These are phyloP conservation scores for Aureobasidium sp. DNA, from an alignment of 2,329 filamentous ascomycete genomes.

Conservation along the genomic window DNA sequence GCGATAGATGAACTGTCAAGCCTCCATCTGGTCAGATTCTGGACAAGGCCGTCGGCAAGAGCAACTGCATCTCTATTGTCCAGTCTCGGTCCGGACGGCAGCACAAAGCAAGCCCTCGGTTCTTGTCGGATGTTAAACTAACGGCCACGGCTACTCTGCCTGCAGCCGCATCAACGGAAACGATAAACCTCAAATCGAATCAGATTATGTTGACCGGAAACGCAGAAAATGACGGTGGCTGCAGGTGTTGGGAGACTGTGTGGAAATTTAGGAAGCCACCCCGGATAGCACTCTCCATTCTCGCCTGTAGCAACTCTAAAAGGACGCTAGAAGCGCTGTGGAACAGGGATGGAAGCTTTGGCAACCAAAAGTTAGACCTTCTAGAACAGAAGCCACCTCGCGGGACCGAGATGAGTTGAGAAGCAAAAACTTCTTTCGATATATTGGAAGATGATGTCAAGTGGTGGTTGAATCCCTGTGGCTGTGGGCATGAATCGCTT, in stretches of 20 bases:
- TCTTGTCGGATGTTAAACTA: not conserved
- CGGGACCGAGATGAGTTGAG: slow-evolving; percentile 2
- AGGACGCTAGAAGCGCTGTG: slow-evolving; percentile 3
- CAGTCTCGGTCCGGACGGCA: not conserved
- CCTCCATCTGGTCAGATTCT: not conserved
- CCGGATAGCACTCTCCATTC: not conserved
- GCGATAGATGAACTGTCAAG: not conserved
- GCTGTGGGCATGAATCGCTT: not conserved
- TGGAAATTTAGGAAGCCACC: slow-evolving; percentile 5
- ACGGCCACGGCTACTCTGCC: not conserved
- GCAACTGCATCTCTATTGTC: not conserved
- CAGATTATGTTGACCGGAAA: not conserved
- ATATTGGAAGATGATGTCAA: slow-evolving; percentile 12
- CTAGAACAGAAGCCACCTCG: not conserved
- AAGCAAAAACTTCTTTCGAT: slow-evolving; percentile 4
- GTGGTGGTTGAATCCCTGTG: not conserved
- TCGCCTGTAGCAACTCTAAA: slow-evolving; percentile 4
- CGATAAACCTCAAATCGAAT: not conserved
- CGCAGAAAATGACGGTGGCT: slow-evolving; percentile 1
- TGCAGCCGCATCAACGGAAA: not conserved
- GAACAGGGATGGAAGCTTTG: slow-evolving; percentile 11
- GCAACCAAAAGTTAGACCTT: not conserved
- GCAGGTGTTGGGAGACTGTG: not conserved
- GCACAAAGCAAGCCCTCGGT: not conserved
- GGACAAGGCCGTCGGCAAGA: not conserved